Conservation (phyloP, 2,329 filamentous ascomycete genomes). For the Coniella vitis region DNA sequence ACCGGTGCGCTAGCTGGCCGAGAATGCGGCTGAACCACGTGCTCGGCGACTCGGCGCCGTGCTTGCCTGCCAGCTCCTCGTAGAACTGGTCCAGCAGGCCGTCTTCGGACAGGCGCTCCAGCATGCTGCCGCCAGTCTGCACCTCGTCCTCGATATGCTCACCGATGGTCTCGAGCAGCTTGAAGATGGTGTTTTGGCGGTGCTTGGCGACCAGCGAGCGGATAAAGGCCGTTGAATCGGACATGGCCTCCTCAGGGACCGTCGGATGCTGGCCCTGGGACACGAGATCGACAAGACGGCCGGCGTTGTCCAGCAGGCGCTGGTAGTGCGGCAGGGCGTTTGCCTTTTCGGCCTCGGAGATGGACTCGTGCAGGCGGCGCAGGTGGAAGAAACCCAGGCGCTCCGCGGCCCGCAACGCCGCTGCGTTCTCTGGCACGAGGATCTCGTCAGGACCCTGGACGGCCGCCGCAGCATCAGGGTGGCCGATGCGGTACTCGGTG, state of each 20-base stretch:
- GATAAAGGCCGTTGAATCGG: constrained; percentile 6
- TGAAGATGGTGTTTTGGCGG: constrained; percentile 16
- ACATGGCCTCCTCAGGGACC: constrained; percentile 4
- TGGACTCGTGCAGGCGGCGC: constrained; percentile 13
- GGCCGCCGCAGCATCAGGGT: constrained; percentile 6
- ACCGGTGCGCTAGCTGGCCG: constrained; percentile 26
- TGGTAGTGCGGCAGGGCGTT: constrained; percentile 15
- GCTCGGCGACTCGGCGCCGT: not conserved
- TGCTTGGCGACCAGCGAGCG: constrained; percentile 3
- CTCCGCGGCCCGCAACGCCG: constrained; percentile 1
- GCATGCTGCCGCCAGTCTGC: constrained; percentile 18
- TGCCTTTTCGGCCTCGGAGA: constrained; percentile 18
- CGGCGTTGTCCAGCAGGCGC: constrained; percentile 17
- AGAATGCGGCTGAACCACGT: not conserved
- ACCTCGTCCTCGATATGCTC: constrained; percentile 25
- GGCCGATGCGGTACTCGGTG: constrained; percentile 13
- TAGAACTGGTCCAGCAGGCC: constrained; percentile 26
- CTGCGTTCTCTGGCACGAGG: constrained; percentile 7
- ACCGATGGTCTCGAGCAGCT: too few species aligned
- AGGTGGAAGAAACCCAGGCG: constrained; percentile 19
- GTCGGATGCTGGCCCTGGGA: constrained; percentile 16
- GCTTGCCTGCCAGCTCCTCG: not conserved
- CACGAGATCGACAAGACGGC: constrained; percentile 10
- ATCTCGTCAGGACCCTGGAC: not conserved
- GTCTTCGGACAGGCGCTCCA: constrained; percentile 17